Base-by-base conservation (phyloP, 208 protist species). In the Leptomonas pyrrhocoris region DNA sequence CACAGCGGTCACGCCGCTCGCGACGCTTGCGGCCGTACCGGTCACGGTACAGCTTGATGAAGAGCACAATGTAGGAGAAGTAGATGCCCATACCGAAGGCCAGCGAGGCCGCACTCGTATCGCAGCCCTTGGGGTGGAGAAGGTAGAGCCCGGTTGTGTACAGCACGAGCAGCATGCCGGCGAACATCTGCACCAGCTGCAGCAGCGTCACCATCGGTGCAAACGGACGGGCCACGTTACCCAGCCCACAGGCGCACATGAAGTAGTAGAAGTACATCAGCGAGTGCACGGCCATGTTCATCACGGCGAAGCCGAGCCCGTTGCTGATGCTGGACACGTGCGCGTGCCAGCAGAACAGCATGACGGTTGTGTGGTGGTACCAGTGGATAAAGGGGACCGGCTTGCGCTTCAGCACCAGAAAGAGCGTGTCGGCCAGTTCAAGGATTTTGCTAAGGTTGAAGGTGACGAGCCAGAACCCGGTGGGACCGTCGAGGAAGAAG, bases 181-280 rank as follows among this genome's bases (percentile, higher is more conserved):
- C 90, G 12, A 88, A 70, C 96, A 98, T 98, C 79, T 98, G 97
- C 11, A 92, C 54, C 4, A 96, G 81, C 75, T 97, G 94, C 21
- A 93, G 57, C 13, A 74, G 66, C 48, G 94, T 97, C 50, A 97
- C 95, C 48, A 96, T 65, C 23, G 85, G 77, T 9, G 94, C 89
- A 50, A 96, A 85, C 4, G 80, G 81, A 55, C 84, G 85, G 53
- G 87, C 75, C 3, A 92, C 50, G 55, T 74, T 74, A 73, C 81
- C 75, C 43, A 81, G 38, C 13, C 90, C 87, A 30, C 79, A 79
- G 5, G 82, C 83, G 57, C 83, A 86, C 25, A 96, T 45, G 46
- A 87, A 88, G 75, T 97, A 98, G 81, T 98, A 99, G 9, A 81
- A 84, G 77, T 99, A 99, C 95, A 98, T 98, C 73, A 98, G 79